Conservation (phyloP, 257 asterid genomes). For the Solanum chaucha region DNA sequence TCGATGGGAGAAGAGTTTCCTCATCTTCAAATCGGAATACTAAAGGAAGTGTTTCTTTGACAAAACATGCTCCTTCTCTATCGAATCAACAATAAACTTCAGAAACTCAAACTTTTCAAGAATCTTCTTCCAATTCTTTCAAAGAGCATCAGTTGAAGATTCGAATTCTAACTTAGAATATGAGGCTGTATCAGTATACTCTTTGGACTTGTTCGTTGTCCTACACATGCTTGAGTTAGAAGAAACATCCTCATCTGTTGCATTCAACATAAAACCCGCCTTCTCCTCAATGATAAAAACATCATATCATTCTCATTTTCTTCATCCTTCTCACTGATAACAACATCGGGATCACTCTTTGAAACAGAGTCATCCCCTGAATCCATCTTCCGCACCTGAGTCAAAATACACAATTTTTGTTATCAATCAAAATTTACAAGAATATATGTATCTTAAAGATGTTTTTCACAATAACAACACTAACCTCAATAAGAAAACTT, state of each 20-base stretch:
- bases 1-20: slow-evolving; percentile 15
- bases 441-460: background rate
- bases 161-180: too few relatives aligned
- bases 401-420: background rate
- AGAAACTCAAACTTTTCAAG: too few relatives aligned
- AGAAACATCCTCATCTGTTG: background rate
- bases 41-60: slow-evolving; percentile 21
- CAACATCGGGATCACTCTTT: background rate
- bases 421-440: background rate
- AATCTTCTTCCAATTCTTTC: too few relatives aligned
- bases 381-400: background rate
- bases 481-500: background rate
- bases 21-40: slow-evolving; percentile 48
- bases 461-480: background rate
- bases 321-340: background rate
- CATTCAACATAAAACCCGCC: background rate
- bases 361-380: background rate
- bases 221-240: background rate
- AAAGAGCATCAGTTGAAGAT: too few relatives aligned
- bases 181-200: background rate
- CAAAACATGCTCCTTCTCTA: slow-evolving; percentile 4
- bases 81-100: slow-evolving; percentile 8
- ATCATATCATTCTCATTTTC: background rate
- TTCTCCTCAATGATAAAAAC: background rate
- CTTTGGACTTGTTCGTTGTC: background rate